A percentile compares a stretch with the other conserved stretches of the same genome.
These are phyloP conservation scores for Leccinum holopus DNA, from an alignment of 1,284 basidiomycete species.

Conservation along the genomic window DNA sequence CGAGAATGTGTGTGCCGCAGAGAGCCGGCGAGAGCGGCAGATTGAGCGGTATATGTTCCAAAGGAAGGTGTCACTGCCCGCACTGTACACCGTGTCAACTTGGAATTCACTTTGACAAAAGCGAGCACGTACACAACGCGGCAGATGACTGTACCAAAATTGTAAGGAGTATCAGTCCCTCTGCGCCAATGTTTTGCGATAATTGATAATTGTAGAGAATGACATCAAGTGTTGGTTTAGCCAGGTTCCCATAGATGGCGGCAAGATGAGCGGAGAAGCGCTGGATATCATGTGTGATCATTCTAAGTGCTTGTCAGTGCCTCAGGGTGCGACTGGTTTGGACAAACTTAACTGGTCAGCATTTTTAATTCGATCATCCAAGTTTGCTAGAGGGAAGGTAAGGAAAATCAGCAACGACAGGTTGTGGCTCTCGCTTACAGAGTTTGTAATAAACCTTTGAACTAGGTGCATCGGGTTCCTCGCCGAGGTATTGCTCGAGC, in stretches of 20 bases:
- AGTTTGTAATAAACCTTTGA: constrained; percentile 92
- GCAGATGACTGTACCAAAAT: constrained; percentile 83
- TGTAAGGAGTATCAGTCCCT: constrained; percentile 85
- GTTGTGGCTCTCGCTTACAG: constrained; percentile 45
- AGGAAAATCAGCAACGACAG: background rate
- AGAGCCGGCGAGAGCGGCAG: constrained; percentile 85
- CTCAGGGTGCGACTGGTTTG: background rate
- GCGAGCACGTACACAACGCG: constrained; percentile 60
- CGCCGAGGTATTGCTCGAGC: constrained; percentile 82
- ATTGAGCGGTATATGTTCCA: constrained; percentile 83
- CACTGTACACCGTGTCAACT: constrained; percentile 46
- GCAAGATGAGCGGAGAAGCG: constrained; percentile 91
- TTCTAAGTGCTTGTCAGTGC: constrained; percentile 43
- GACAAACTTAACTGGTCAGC: constrained; percentile 75
- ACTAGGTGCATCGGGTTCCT: constrained; percentile 58
- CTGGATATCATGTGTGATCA: constrained; percentile 96
- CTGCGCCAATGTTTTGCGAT: constrained; percentile 91
- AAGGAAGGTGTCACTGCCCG: constrained; percentile 91
- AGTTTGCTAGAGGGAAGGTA: constrained; percentile 56
- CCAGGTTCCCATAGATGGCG: constrained; percentile 91
- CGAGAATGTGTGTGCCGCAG: constrained; percentile 92
- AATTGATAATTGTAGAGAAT: constrained; percentile 97
- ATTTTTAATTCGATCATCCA: constrained; percentile 96
- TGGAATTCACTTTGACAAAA: background rate
- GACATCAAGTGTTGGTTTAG: constrained; percentile 92